Conservation (phyloP, 192 early-diverging fungal genomes). For the Coemansia sp. region DNA sequence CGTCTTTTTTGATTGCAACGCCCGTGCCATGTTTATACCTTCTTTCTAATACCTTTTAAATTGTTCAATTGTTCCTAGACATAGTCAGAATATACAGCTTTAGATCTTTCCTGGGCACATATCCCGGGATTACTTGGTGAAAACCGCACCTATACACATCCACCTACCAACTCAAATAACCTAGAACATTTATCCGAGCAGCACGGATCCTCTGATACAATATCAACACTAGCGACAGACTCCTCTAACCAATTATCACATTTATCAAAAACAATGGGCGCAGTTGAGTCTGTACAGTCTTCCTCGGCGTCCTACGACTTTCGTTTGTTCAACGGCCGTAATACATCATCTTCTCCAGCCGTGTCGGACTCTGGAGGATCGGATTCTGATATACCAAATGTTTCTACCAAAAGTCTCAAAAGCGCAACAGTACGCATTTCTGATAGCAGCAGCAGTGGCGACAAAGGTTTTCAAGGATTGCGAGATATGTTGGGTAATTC, state of each 20-base stretch:
- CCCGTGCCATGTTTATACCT: background rate
- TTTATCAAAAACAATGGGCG: constrained; percentile 28
- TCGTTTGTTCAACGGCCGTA: constrained; percentile 11
- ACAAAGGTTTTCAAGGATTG: background rate
- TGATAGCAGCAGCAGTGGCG: background rate
- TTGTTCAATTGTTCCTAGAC: background rate
- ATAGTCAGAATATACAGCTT: constrained; percentile 27
- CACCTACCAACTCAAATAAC: too few relatives aligned
- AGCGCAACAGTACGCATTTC: constrained; percentile 22
- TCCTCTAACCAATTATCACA: background rate
- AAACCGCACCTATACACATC: too few relatives aligned
- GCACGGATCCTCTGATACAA: too few relatives aligned
- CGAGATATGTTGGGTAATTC: too few relatives aligned
- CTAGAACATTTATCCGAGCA: too few relatives aligned
- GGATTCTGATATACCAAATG: background rate
- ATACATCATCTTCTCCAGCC: background rate
- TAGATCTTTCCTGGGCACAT: constrained; percentile 8
- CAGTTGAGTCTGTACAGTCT: constrained; percentile 39
- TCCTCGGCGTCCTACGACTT: constrained; percentile 16
- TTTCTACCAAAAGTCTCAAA: constrained; percentile 5
- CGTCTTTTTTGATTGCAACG: too few relatives aligned
- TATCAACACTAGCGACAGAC: background rate
- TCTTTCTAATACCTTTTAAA: constrained; percentile 6
- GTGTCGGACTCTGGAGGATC: too few relatives aligned
- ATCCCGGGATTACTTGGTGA: too few relatives aligned